phyloP scores from a whole-genome alignment of 371 early-diverging fungal species.

The Apophysomyces variabilis region DNA sequence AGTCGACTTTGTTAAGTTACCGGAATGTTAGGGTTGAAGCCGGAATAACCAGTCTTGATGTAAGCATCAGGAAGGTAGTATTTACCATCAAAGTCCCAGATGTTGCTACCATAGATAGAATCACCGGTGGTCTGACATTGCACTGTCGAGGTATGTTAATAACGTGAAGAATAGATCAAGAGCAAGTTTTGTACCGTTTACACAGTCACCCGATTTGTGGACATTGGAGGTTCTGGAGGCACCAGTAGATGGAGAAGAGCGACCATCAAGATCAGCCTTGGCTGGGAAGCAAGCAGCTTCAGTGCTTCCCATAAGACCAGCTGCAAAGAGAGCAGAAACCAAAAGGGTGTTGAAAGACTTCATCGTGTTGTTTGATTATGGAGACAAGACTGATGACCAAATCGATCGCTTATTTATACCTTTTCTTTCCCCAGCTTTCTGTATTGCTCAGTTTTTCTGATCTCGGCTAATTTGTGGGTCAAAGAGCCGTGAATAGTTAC shows the following conservation, averaged over 20 bases:
- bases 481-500: no score
- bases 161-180: not conserved
- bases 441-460: no score
- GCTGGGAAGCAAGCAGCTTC: constrained; percentile 10
- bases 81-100: constrained; percentile 17
- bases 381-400: not conserved
- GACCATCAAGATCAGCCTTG: constrained; percentile 14
- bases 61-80: constrained; percentile 15
- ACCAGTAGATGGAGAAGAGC: constrained; percentile 3
- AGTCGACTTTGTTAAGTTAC: not conserved
- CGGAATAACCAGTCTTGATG: constrained; percentile 6
- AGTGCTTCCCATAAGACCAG: not conserved
- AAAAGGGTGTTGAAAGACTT: constrained; percentile 7
- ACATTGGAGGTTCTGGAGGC: constrained; percentile 15
- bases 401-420: not conserved
- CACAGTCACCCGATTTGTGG: constrained; percentile 11
- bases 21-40: constrained; percentile 11
- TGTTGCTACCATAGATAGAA: constrained; percentile 13
- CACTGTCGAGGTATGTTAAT: not conserved
- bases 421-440: not conserved
- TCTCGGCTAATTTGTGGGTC: no score
- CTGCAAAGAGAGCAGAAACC: constrained; percentile 1
- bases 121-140: constrained; percentile 16
- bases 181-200: constrained; percentile 4
- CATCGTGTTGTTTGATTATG: not conserved